Evolutionary conservation across 73 alveolate species (phyloP), one percentile per base, ranked within the genome.

Genomic region (Paramecium tetraurelia): DNA sequence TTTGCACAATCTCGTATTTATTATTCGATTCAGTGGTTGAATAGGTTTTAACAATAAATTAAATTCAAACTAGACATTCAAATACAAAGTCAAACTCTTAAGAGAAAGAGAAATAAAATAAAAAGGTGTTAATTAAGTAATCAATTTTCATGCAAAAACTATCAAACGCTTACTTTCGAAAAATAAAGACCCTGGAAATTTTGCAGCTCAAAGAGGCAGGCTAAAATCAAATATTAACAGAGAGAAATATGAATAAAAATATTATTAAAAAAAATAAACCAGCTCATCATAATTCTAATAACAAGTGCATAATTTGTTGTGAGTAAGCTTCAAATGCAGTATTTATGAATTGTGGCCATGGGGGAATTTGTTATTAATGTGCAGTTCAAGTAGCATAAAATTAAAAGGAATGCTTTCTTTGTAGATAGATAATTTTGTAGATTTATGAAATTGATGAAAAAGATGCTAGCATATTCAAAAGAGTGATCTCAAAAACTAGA

Each of bases 261-360:
- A 63, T 31, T 22, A 20, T 31, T 31, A 1, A 63, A 63, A 63
- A 33, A 63, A 63, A 31, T 63, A 12, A 33, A 27, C 24, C 9
- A 0, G 0, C 0, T 14, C 33, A 20, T 53, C 35, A 18, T 18
- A 12, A 63, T 29, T 75, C 87, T n/a, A 75, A 75, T 75, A 35
- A 7, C 8, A 38, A 75, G 4, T 86, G 93, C 5, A 58, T 86
- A 8, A 68, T 86, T 9, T 86, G 93, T 35, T 86, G 71, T 86
- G 93, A 86, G 20, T 63, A 86, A 14, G 6, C 24, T 20, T 80
- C 93, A 1, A 63, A 86, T 63, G 58, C 93, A n/a, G 70, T 86
- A 16, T 68, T 86, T 18, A 86, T 86, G 93, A 86, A 68, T 35
- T 86, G 93, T 44, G 89, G 93, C 3, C 89, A 86, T 18, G 93